Base-by-base conservation (phyloP, 768 basidiomycete genomes). In the Cystobasidium tubakii region DNA sequence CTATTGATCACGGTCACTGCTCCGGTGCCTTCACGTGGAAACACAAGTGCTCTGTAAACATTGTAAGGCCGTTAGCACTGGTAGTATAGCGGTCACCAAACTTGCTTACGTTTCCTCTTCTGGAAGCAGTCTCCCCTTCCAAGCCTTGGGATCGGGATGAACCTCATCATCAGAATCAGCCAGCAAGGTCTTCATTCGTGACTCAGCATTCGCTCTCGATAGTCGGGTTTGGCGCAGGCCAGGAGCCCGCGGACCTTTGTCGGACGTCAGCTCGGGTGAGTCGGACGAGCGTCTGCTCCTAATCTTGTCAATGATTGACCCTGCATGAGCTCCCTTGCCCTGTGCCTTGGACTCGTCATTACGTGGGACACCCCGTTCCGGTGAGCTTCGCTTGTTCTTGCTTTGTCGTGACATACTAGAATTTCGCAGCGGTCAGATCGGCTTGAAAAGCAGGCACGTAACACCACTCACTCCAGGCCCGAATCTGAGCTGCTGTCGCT, bases 1-100 rank as follows among this genome's bases (percentile, higher is more conserved):
- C 87, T 88, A 46, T 86, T 85, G 17, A 89, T 93, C 77, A 99
- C 86, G 75, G 88, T 89, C 44, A 98, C 86, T 1, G 74, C 42
- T 19, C 75, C 75, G 10, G 43, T 65, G 21, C 74, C 74, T 65
- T 65, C 74, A 4, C 36, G 69, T 7, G 75, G 75, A 43, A 65
- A 74, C 9, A 71, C 66, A 21, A 73, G 63, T 12, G 34, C 33
- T 6, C 69, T 71, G 69, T 31, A 6, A n/a, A n/a, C n/a, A n/a
- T n/a, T n/a, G n/a, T n/a, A n/a, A n/a, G n/a, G n/a, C n/a, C n/a
- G n/a, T n/a, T n/a, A n/a, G n/a, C n/a, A n/a, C n/a, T n/a, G n/a
- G n/a, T n/a, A n/a, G n/a, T n/a, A n/a, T 43, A 39, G 25, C 65
- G 23, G 36, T 4, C 46, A 21, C 12, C 46, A 50, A 12, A 50